phyloP scores from a whole-genome alignment of 108 stramenopile genomes.

The Conticribra guillardii region DNA sequence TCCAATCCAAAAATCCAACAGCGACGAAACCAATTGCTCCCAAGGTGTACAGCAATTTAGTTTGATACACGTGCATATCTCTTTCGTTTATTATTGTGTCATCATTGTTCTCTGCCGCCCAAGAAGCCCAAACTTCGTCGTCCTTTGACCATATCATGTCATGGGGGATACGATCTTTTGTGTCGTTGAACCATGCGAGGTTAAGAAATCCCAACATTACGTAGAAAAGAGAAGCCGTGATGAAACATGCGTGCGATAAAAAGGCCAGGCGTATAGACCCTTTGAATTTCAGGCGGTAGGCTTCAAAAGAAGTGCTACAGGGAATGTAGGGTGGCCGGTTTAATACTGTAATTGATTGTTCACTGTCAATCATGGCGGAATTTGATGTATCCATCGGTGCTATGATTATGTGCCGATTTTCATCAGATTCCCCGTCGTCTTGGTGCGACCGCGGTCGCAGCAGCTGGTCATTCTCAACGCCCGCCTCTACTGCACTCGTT shows the following conservation, averaged over 20 bases:
- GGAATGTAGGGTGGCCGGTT: not conserved
- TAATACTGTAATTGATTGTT: not conserved
- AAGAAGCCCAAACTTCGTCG: not conserved
- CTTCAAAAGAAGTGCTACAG: not conserved
- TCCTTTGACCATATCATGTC: not conserved
- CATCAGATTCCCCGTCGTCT: not conserved
- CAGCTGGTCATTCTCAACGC: too few species aligned
- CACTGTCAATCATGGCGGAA: not conserved
- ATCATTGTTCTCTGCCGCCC: not conserved
- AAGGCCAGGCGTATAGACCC: constrained; percentile 5
- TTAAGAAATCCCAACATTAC: not conserved
- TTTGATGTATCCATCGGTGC: not conserved
- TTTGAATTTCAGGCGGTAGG: not conserved
- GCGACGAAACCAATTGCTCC: constrained; percentile 3
- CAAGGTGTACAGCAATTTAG: not conserved
- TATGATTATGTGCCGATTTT: not conserved
- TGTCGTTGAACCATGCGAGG: not conserved
- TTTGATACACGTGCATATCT: not conserved
- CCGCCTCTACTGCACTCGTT: too few species aligned
- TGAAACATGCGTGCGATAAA: constrained; percentile 10
- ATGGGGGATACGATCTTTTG: not conserved
- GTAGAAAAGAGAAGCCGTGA: constrained; percentile 4
- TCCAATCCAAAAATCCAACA: constrained; percentile 10
- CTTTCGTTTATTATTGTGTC: not conserved
- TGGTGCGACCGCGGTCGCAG: too few species aligned